phyloP scores from a whole-genome alignment of 2,329 filamentous ascomycete genomes.

The Myotisia sp. region DNA sequence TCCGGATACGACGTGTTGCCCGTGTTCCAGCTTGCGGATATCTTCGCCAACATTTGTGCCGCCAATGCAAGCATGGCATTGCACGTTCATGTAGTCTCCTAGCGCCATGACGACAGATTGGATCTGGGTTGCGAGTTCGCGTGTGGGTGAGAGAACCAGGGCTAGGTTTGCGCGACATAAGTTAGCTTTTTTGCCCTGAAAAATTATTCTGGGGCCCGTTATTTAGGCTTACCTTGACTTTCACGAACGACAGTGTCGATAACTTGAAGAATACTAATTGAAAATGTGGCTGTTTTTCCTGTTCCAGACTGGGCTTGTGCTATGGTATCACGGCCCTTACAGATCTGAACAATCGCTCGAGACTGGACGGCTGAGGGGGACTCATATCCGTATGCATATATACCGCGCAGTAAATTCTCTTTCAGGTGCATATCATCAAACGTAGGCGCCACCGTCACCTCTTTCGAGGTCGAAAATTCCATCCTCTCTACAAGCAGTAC shows the following conservation, averaged over 20 bases:
- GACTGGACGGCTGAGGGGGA: slow-evolving; percentile 96
- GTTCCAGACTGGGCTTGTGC: slow-evolving; percentile 98
- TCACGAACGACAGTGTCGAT: slow-evolving; percentile 90
- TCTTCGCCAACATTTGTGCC: slow-evolving; percentile 96
- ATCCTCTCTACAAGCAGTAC: slow-evolving; percentile 53
- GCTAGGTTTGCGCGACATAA: slow-evolving; percentile 34
- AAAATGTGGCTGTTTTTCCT: slow-evolving; percentile 99
- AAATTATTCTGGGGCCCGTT: not conserved
- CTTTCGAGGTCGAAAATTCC: slow-evolving; percentile 96
- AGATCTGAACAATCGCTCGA: slow-evolving; percentile 94
- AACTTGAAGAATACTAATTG: slow-evolving; percentile 97
- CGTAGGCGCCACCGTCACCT: slow-evolving; percentile 82
- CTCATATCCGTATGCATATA: slow-evolving; percentile 98
- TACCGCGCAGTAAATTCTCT: slow-evolving; percentile 88
- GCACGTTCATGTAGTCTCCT: slow-evolving; percentile 98
- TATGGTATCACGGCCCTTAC: slow-evolving; percentile 97
- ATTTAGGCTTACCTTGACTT: slow-evolving; percentile 48
- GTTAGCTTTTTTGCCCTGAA: not conserved
- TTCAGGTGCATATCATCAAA: slow-evolving; percentile 96
- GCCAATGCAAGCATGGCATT: slow-evolving; percentile 98
- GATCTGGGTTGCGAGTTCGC: slow-evolving; percentile 97
- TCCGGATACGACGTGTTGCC: slow-evolving; percentile 92
- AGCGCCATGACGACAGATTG: slow-evolving; percentile 98
- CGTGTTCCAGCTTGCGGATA: slow-evolving; percentile 93
- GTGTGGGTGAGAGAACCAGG: slow-evolving; percentile 91